These are phyloP conservation scores for Penicillium nucicola DNA, from an alignment of 495 filamentous ascomycete species.

Conservation along the genomic window DNA sequence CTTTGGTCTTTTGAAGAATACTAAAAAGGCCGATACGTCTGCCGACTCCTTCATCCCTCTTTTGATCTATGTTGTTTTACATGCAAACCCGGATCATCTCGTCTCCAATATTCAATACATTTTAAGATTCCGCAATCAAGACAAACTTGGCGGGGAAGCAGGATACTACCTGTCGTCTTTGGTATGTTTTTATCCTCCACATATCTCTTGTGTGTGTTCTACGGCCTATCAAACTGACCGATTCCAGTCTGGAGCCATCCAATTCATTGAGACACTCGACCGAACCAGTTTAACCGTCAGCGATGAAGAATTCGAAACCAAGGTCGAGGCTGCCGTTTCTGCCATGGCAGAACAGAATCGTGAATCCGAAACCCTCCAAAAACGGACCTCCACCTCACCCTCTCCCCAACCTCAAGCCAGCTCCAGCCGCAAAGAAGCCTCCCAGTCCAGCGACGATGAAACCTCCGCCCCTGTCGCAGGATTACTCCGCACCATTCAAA, in stretches of 20 bases:
- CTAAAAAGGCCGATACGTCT: slow-evolving; percentile 82
- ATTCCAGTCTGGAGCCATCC: slow-evolving; percentile 81
- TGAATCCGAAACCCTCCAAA: slow-evolving; percentile 53
- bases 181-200: slow-evolving; percentile 39
- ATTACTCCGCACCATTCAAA: slow-evolving; percentile 86
- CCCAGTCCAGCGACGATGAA: slow-evolving; percentile 57
- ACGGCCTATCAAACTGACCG: slow-evolving; percentile 5
- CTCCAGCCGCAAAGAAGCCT: slow-evolving; percentile 34
- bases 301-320: slow-evolving; percentile 91
- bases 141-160: slow-evolving; percentile 93
- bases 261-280: slow-evolving; percentile 96
- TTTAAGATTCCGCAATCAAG: slow-evolving; percentile 91
- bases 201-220: not conserved
- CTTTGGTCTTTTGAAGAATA: slow-evolving; percentile 91
- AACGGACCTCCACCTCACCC: slow-evolving; percentile 41
- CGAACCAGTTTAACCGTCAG: slow-evolving; percentile 89
- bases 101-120: slow-evolving; percentile 99
- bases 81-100: slow-evolving; percentile 90
- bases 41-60: slow-evolving; percentile 95
- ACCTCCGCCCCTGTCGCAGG: slow-evolving; percentile 74
- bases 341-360: slow-evolving; percentile 88
- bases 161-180: slow-evolving; percentile 98
- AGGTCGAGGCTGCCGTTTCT: slow-evolving; percentile 95
- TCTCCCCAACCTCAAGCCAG: slow-evolving; percentile 44
- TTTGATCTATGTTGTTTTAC: slow-evolving; percentile 91